phyloP scores from a whole-genome alignment of 345 rosid species.

The Citrus unshiu region DNA sequence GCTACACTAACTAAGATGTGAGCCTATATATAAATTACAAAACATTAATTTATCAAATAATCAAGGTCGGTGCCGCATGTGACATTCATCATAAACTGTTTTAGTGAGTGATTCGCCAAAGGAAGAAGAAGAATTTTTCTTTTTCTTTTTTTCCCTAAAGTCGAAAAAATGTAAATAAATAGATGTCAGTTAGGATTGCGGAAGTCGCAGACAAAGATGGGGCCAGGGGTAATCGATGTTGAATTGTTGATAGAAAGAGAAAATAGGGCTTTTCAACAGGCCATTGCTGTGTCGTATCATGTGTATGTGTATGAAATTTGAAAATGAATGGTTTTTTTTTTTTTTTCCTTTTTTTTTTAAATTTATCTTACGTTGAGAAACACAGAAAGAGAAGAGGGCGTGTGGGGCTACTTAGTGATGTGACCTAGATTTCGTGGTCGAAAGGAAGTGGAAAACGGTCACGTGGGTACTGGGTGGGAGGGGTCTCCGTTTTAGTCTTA shows the following conservation, averaged over 20 bases:
- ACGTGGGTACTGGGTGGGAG: slow-evolving; percentile 4
- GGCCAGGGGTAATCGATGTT: slow-evolving; percentile 1
- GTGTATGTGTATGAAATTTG: not conserved
- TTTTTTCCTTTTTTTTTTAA: no score
- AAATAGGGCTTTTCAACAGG: not conserved
- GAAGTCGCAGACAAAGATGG: not conserved
- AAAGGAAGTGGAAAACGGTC: slow-evolving; percentile 4
- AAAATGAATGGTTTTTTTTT: no score
- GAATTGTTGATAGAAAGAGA: slow-evolving; percentile 4
- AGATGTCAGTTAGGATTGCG: not conserved
- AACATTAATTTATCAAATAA: not conserved
- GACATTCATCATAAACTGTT: not conserved
- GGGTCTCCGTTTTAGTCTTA: not conserved
- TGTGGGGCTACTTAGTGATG: slow-evolving; percentile 11
- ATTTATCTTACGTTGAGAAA: no score
- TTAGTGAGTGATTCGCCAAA: not conserved
- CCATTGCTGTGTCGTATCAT: not conserved
- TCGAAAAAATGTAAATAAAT: not conserved
- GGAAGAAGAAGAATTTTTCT: not conserved
- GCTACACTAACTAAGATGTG: not conserved
- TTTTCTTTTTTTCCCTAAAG: no score
- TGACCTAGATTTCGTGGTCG: slow-evolving; percentile 22
- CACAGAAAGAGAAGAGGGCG: not conserved
- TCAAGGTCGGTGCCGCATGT: not conserved
- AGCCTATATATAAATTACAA: not conserved